Conservation (phyloP, 106 monocot genomes). For the Hemerocallis citrina region DNA sequence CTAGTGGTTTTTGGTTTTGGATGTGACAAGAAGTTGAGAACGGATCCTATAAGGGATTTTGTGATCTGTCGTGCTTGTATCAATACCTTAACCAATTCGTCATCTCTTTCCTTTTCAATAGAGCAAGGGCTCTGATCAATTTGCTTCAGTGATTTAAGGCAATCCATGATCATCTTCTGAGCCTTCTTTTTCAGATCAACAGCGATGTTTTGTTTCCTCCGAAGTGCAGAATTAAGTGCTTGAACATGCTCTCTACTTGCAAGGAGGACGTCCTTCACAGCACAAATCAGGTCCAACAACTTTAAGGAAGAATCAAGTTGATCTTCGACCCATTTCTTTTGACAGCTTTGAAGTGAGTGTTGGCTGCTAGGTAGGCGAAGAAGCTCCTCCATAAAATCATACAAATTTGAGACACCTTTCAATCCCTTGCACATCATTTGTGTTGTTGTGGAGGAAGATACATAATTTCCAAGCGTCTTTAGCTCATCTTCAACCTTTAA, state of each 20-base stretch:
- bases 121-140: background rate
- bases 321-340: constrained; percentile 25
- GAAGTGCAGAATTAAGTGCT: background rate
- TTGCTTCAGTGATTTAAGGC: background rate
- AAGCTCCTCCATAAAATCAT: constrained; percentile 22
- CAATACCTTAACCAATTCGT: no score
- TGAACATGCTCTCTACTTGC: constrained; percentile 3
- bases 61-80: no score
- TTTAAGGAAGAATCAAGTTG: constrained; percentile 25
- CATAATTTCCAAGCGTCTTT: background rate
- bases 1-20: no score
- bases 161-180: background rate
- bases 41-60: no score
- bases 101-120: no score
- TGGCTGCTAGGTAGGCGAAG: constrained; percentile 20
- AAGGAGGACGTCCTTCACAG: constrained; percentile 11
- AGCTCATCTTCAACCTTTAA: background rate
- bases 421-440: background rate
- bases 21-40: no score
- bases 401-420: constrained; percentile 14
- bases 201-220: background rate
- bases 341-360: background rate
- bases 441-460: background rate
- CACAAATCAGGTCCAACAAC: constrained; percentile 20
- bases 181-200: background rate